Evolutionary conservation across 2,329 filamentous ascomycete genomes (phyloP).

Genomic region (Beauveria rudraprayagi): DNA sequence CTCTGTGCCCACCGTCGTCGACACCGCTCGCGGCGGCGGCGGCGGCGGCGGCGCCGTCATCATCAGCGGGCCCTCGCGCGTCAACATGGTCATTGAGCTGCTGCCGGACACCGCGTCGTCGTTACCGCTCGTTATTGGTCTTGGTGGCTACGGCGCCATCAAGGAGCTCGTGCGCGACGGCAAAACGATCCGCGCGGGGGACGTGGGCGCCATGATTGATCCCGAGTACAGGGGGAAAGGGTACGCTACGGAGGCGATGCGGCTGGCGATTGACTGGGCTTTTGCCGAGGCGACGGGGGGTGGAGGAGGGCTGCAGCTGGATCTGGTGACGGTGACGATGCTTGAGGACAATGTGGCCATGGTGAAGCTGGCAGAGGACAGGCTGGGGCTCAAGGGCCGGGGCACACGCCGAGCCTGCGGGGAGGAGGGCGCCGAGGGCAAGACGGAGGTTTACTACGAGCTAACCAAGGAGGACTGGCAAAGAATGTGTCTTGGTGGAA

Average conservation of each 20-base stretch:
- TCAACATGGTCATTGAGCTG: conserved; percentile 21
- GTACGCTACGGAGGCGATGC: conserved; percentile 20
- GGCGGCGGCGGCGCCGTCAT: not conserved
- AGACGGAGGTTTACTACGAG: conserved; percentile 20
- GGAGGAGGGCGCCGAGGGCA: conserved; percentile 3
- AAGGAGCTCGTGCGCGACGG: conserved; percentile 17
- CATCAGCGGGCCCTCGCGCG: conserved; percentile 18
- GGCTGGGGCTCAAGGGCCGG: conserved; percentile 17
- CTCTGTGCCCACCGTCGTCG: conserved; percentile 17
- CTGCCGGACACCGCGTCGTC: conserved; percentile 1
- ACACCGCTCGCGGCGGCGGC: not conserved
- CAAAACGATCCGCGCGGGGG: conserved; percentile 16
- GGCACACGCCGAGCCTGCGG: conserved; percentile 13
- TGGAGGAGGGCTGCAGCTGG: conserved; percentile 22
- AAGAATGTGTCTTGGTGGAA: not conserved
- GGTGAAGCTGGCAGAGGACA: conserved; percentile 17
- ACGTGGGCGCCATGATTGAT: conserved; percentile 22
- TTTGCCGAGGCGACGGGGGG: conserved; percentile 17
- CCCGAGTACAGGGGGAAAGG: conserved; percentile 17
- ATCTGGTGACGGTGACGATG: conserved; percentile 21
- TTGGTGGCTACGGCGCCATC: conserved; percentile 23
- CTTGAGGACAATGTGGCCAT: conserved; percentile 18
- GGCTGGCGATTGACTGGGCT: conserved; percentile 20
- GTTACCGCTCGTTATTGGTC: conserved; percentile 18
- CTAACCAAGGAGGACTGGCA: conserved; percentile 16